A percentile compares a stretch with the other conserved stretches of the same genome.
These are phyloP conservation scores for Metarhizium rileyi DNA, from an alignment of 2,329 filamentous ascomycete species.

Conservation along the genomic window DNA sequence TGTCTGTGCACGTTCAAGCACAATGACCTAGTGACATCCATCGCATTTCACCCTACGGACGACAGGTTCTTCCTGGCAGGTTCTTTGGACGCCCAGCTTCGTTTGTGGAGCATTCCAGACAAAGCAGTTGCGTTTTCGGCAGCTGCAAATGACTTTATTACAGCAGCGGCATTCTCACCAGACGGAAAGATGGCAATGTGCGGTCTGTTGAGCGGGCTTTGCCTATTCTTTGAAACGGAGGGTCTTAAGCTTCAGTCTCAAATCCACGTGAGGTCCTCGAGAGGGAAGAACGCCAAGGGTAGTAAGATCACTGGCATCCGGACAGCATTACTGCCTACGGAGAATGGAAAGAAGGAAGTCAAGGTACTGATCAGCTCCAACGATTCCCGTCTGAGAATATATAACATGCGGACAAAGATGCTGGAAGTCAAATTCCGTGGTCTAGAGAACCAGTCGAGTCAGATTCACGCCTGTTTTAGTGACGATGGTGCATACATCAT, in stretches of 20 bases:
- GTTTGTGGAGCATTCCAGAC: slow-evolving; percentile 95
- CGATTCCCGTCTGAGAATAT: slow-evolving; percentile 83
- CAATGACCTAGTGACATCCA: slow-evolving; percentile 88
- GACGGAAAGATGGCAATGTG: slow-evolving; percentile 87
- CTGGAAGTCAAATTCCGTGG: slow-evolving; percentile 87
- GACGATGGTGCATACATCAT: slow-evolving; percentile 81
- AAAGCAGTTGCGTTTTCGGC: slow-evolving; percentile 81
- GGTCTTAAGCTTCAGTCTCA: slow-evolving; percentile 75
- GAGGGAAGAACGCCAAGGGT: slow-evolving; percentile 88
- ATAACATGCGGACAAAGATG: slow-evolving; percentile 75
- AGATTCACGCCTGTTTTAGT: slow-evolving; percentile 82
- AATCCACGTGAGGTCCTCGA: slow-evolving; percentile 84
- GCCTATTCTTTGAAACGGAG: slow-evolving; percentile 88
- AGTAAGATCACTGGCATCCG: slow-evolving; percentile 97
- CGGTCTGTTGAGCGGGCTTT: slow-evolving; percentile 75
- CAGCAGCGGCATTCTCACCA: slow-evolving; percentile 85
- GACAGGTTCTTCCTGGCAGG: slow-evolving; percentile 96
- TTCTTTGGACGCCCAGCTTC: slow-evolving; percentile 76
- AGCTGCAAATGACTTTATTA: slow-evolving; percentile 77
- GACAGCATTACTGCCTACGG: slow-evolving; percentile 49
- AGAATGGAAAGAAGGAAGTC: slow-evolving; percentile 48
- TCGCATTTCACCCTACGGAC: slow-evolving; percentile 88
- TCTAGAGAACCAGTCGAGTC: slow-evolving; percentile 80
- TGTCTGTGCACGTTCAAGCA: slow-evolving; percentile 93
- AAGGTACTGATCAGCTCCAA: slow-evolving; percentile 91